Evolutionary conservation across 106 monocot genomes (phyloP).

Genomic region (Cymbidium sinense): DNA sequence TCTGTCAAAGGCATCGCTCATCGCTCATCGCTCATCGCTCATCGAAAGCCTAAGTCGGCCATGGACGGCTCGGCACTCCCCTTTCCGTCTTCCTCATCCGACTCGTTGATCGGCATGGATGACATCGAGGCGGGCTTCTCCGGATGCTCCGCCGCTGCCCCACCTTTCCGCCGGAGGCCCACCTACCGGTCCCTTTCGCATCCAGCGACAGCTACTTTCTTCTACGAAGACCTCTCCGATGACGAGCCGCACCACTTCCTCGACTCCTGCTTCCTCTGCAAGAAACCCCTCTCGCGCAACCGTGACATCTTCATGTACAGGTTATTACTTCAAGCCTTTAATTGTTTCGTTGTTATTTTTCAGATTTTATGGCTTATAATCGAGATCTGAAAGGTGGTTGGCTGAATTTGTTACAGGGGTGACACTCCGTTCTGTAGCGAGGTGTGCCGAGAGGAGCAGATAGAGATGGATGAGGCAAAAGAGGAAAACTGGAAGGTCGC

Average conservation of each 20-base stretch:
- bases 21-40: background rate
- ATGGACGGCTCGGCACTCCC: background rate
- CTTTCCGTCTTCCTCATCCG: background rate
- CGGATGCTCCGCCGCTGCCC: background rate
- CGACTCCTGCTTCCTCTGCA: conserved; percentile 71
- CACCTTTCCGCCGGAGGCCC: background rate
- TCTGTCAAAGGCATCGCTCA: background rate
- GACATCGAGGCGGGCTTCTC: conserved; percentile 3
- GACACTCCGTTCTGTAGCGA: conserved; percentile 53
- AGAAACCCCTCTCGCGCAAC: conserved; percentile 44
- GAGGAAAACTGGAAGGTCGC: background rate
- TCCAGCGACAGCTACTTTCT: conserved; percentile 12
- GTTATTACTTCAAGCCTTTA: conserved; percentile 10
- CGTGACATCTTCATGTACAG: conserved; percentile 90
- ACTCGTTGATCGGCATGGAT: background rate
- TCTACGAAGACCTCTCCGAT: conserved; percentile 17
- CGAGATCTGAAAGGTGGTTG: background rate
- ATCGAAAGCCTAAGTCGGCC: background rate
- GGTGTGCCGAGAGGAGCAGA: conserved; percentile 50
- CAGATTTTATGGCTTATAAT: background rate
- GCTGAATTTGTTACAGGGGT: conserved; percentile 10
- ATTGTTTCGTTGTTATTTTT: background rate
- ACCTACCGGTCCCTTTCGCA: background rate
- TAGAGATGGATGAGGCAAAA: conserved; percentile 15
- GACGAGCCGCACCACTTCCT: conserved; percentile 45